Percentiles rank a stretch among this genome's conserved stretches.
Evolutionary conservation across 305 asterid species (phyloP).

Genomic region (Rubia balearica): DNA sequence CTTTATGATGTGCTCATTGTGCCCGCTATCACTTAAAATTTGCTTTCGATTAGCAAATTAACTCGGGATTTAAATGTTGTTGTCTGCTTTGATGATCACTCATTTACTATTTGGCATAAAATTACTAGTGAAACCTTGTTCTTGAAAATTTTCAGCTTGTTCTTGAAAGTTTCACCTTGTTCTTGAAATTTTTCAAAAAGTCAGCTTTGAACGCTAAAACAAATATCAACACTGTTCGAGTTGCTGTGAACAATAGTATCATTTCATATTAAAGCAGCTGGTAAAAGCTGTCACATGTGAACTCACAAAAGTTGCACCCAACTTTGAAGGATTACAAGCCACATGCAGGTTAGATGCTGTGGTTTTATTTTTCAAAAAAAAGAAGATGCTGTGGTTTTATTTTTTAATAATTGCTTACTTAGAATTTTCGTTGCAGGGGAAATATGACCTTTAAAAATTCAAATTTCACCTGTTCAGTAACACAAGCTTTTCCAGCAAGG

Average conservation of each 20-base stretch:
- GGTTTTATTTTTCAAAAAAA: not conserved
- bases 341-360: not conserved
- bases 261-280: not conserved
- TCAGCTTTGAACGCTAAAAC: too few species aligned
- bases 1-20: too few species aligned
- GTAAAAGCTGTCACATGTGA: not conserved
- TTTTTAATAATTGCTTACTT: not conserved
- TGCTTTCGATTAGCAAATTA: too few species aligned
- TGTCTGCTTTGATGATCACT: too few species aligned
- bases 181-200: too few species aligned
- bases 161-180: too few species aligned
- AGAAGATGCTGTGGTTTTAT: too few species aligned
- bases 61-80: too few species aligned
- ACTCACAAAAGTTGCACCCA: not conserved
- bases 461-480: constrained; percentile 57
- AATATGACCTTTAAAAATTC: not conserved
- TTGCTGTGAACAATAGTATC: not conserved
- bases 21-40: too few species aligned
- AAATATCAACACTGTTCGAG: not conserved
- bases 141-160: too few species aligned
- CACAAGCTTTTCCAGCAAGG: constrained; percentile 61
- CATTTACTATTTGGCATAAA: too few species aligned
- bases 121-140: too few species aligned
- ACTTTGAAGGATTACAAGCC: not conserved
- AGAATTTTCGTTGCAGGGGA: not conserved